Base-by-base conservation (phyloP, 495 filamentous ascomycete genomes). In the Neurospora sp. region DNA sequence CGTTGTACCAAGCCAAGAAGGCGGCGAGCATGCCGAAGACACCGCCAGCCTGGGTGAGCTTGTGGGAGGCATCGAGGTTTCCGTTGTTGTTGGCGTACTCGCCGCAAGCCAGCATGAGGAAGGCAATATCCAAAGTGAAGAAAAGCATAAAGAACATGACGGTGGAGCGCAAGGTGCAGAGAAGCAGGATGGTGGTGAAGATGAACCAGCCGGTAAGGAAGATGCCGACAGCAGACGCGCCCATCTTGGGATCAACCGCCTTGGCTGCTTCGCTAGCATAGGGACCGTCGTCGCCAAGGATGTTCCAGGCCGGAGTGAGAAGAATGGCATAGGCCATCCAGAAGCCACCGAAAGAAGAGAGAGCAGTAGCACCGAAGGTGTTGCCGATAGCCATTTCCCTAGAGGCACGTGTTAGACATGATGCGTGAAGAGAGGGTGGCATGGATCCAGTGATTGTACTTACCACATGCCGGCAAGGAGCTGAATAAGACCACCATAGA, bases 331-430 rank as follows among this genome's bases (percentile, higher is more conserved):
- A 94, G 38, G 93, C 88, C 78, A 99, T 86, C 96, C 96, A 99
- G 90, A 99, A 99, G 76, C 95, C 96, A 76, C 96, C 96, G 82
- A 95, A 99, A 7, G 96, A 98, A 11, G 94, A 96, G 75, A 99
- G 88, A 70, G 96, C 96, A 71, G 94, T 98, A 72, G 94, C 96
- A 90, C 94, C 96, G 75, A 99, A 99, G 54, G 96, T 97, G 89
- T 96, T 98, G 74, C 94, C 96, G 10, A 96, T 89, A 72, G 95
- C 96, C 94, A 97, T 97, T 89, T 98, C 96, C 96, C 94, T 97
- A 75, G 16, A 38, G 39, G 11, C 11, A 41, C 3, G 1, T 72
- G 70, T 77, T 44, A 79, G 75, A 38, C 12, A 39, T 23, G 12
- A 2, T 59, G 2, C 35, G 4, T 20, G 6, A 39, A 12, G 18